Evolutionary conservation across 208 protist genomes (phyloP).

Genomic region (Crithidia brevicula): DNA sequence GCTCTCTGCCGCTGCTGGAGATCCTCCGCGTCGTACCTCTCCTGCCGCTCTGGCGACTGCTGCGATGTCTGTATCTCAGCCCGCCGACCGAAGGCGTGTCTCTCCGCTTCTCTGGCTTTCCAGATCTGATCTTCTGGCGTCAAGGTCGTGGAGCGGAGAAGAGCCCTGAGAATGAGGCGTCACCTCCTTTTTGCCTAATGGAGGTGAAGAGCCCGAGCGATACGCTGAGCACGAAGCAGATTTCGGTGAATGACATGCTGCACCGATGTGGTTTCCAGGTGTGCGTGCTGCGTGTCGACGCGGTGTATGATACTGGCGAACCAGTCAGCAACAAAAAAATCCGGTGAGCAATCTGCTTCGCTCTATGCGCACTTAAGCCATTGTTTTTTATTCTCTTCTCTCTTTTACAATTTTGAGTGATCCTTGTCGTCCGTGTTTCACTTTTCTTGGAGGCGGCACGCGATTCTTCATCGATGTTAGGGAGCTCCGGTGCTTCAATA

Average conservation of each 20-base stretch:
- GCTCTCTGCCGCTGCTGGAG: slow-evolving; percentile 56
- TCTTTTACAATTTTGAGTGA: not conserved
- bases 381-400: not conserved
- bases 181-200: slow-evolving; percentile 55
- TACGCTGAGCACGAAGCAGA: slow-evolving; percentile 70
- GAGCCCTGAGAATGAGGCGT: not conserved
- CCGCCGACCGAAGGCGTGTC: slow-evolving; percentile 52
- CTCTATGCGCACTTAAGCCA: no score
- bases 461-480: no score
- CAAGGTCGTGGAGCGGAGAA: no score
- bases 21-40: slow-evolving; percentile 59
- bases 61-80: slow-evolving; percentile 60
- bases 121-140: slow-evolving; percentile 85
- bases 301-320: slow-evolving; percentile 42
- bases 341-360: no score
- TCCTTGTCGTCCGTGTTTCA: no score
- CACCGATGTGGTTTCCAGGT: slow-evolving; percentile 74
- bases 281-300: slow-evolving; percentile 92
- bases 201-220: slow-evolving; percentile 86
- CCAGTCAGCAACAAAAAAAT: slow-evolving; percentile 27
- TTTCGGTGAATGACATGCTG: slow-evolving; percentile 68
- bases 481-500: no score
- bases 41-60: slow-evolving; percentile 52
- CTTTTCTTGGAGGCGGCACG: no score
- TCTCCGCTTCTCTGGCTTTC: slow-evolving; percentile 72